Evolutionary conservation across 306 rosid genomes (phyloP).

Genomic region (Vigna angularis): DNA sequence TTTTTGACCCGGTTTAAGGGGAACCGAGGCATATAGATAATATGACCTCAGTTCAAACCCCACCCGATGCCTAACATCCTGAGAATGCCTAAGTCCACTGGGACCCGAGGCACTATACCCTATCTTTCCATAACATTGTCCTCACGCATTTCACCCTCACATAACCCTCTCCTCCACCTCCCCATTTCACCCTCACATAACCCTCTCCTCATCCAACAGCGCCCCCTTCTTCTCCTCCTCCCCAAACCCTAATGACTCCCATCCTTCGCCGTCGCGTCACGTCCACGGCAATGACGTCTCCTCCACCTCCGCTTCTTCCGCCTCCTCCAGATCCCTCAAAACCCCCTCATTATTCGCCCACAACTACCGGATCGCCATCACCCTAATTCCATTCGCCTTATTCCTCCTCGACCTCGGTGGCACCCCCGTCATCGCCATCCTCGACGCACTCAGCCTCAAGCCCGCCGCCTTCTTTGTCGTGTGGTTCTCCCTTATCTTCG

Average conservation of each 20-base stretch:
- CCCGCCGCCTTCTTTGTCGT: too few relatives aligned
- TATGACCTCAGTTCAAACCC: too few relatives aligned
- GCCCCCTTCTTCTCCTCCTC: conserved; percentile 61
- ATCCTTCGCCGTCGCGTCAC: not conserved
- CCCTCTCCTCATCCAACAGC: conserved; percentile 57
- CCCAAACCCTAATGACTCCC: conserved; percentile 54
- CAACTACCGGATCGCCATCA: conserved; percentile 75
- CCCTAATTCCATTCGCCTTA: conserved; percentile 78
- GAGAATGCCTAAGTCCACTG: too few relatives aligned
- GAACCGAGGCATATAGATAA: too few relatives aligned
- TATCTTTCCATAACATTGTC: not conserved
- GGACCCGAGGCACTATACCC: too few relatives aligned
- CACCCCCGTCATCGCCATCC: conserved; percentile 69
- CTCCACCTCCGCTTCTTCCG: conserved; percentile 29
- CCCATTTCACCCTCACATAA: conserved; percentile 78
- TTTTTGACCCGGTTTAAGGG: too few relatives aligned
- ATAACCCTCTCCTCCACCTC: conserved; percentile 56
- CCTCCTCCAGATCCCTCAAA: conserved; percentile 71
- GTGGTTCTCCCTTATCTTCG: too few relatives aligned
- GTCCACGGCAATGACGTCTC: conserved; percentile 14
- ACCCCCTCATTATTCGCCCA: conserved; percentile 62
- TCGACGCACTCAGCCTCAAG: conserved; percentile 67
- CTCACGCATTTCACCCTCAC: conserved; percentile 81
- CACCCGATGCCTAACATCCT: too few relatives aligned
- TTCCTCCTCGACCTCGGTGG: conserved; percentile 96